Percentiles rank a stretch among this genome's conserved stretches.
These are phyloP conservation scores for Decorospora gaudefroyi DNA, from an alignment of 2,329 filamentous ascomycete genomes.

Conservation along the genomic window DNA sequence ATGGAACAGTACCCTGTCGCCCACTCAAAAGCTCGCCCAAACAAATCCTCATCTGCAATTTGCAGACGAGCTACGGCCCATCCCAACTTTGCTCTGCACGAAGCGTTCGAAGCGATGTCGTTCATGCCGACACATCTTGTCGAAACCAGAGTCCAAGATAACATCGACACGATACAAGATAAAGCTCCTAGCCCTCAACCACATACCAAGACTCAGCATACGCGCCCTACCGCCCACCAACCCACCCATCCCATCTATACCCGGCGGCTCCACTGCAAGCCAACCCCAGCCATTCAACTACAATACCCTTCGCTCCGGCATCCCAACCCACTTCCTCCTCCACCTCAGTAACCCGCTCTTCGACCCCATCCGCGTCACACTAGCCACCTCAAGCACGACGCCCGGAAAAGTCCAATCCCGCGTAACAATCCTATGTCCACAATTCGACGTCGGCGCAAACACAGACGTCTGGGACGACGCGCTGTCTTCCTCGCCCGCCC, in stretches of 20 bases:
- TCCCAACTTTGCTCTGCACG: conserved; percentile 81
- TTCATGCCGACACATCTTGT: conserved; percentile 90
- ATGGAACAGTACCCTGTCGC: conserved; percentile 66
- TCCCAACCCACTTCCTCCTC: conserved; percentile 76
- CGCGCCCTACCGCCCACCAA: conserved; percentile 59
- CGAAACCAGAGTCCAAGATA: conserved; percentile 90
- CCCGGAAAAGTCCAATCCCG: conserved; percentile 55
- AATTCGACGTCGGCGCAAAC: conserved; percentile 93
- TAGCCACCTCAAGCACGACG: conserved; percentile 70
- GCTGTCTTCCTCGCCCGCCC: conserved; percentile 56
- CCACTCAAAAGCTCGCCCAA: conserved; percentile 58
- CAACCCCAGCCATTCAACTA: conserved; percentile 49
- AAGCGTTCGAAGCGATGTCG: conserved; percentile 94
- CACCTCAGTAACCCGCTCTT: conserved; percentile 95
- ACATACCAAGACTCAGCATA: conserved; percentile 82
- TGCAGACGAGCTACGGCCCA: conserved; percentile 74
- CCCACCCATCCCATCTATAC: conserved; percentile 54
- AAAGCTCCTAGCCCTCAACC: conserved; percentile 79
- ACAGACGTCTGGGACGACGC: conserved; percentile 95
- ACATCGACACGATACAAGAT: conserved; percentile 90
- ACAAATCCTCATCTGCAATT: conserved; percentile 62
- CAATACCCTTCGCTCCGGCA: conserved; percentile 54
- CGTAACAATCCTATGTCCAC: conserved; percentile 90
- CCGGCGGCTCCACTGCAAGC: conserved; percentile 28
- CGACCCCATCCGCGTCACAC: conserved; percentile 81